These are phyloP conservation scores for Chrysanthemum lavandulifolium DNA, from an alignment of 129 eudicot genomes.

Conservation along the genomic window DNA sequence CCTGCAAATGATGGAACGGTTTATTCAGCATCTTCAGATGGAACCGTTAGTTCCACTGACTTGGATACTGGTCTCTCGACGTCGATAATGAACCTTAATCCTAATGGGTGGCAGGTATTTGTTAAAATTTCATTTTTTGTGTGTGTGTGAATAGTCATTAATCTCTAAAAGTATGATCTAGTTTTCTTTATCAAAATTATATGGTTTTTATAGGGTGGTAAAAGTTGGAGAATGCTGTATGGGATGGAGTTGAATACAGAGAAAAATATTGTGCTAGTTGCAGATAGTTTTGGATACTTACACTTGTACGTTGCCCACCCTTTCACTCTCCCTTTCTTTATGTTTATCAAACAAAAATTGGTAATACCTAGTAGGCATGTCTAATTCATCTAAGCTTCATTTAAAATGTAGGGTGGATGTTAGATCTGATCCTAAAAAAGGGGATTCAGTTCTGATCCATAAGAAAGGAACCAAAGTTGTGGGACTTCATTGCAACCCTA, in stretches of 20 bases:
- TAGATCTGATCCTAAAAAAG: slow-evolving; percentile 56
- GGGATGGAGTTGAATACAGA: slow-evolving; percentile 87
- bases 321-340: neutral
- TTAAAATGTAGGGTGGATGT: slow-evolving; percentile 53
- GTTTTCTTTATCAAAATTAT: slow-evolving; percentile 4
- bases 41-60: slow-evolving; percentile 84
- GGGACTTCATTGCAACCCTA: slow-evolving; percentile 90
- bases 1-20: slow-evolving; percentile 82
- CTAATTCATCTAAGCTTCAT: neutral
- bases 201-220: slow-evolving; percentile 54
- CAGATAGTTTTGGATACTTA: slow-evolving; percentile 81
- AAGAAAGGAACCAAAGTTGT: slow-evolving; percentile 92
- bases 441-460: slow-evolving; percentile 71
- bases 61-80: slow-evolving; percentile 85
- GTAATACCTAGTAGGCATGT: neutral
- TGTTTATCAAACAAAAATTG: neutral
- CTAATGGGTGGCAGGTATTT: slow-evolving; percentile 91
- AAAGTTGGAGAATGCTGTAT: slow-evolving; percentile 90
- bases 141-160: neutral
- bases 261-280: slow-evolving; percentile 76
- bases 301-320: slow-evolving; percentile 49
- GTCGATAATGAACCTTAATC: slow-evolving; percentile 78
- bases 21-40: slow-evolving; percentile 92
- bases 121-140: neutral
- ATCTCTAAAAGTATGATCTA: neutral